phyloP scores from a whole-genome alignment of 495 filamentous ascomycete species.

The Aspergillus heteromorphus region DNA sequence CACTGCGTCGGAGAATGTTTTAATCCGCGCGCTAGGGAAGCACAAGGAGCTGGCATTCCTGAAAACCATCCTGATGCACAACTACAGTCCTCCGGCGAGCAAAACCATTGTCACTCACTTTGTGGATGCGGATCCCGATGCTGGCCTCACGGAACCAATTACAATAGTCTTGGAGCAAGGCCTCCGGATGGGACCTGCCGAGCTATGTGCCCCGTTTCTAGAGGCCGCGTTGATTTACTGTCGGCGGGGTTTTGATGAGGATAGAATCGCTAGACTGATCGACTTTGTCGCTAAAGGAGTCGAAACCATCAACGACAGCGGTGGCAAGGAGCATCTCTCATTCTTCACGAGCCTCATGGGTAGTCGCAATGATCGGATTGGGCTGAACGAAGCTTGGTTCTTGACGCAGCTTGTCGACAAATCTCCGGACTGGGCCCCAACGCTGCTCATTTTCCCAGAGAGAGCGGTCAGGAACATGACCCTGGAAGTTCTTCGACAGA shows the following conservation, averaged over 20 bases:
- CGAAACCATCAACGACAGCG: slow-evolving; percentile 49
- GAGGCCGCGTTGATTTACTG: slow-evolving; percentile 48
- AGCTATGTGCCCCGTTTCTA: slow-evolving; percentile 49
- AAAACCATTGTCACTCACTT: slow-evolving; percentile 38
- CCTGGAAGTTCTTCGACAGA: slow-evolving; percentile 49
- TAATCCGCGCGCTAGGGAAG: slow-evolving; percentile 28
- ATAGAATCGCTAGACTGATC: slow-evolving; percentile 40
- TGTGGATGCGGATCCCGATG: slow-evolving; percentile 42
- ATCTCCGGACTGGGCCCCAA: slow-evolving; percentile 61
- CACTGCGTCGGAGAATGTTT: slow-evolving; percentile 32
- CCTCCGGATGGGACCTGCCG: slow-evolving; percentile 52
- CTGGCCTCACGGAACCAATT: slow-evolving; percentile 35
- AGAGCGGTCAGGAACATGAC: slow-evolving; percentile 47
- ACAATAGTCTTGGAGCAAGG: slow-evolving; percentile 46
- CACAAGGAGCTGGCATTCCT: slow-evolving; percentile 34
- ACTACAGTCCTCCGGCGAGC: slow-evolving; percentile 27
- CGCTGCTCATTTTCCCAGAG: slow-evolving; percentile 60
- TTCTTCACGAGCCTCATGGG: slow-evolving; percentile 50
- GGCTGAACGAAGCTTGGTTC: slow-evolving; percentile 32
- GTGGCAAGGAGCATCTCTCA: slow-evolving; percentile 52
- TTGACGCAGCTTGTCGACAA: slow-evolving; percentile 43
- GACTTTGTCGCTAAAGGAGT: slow-evolving; percentile 49
- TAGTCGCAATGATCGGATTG: slow-evolving; percentile 35
- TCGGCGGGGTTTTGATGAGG: slow-evolving; percentile 31
- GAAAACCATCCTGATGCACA: slow-evolving; percentile 38